Base-by-base conservation (phyloP, 148 eudicot species). In the Agrostemma githago region DNA sequence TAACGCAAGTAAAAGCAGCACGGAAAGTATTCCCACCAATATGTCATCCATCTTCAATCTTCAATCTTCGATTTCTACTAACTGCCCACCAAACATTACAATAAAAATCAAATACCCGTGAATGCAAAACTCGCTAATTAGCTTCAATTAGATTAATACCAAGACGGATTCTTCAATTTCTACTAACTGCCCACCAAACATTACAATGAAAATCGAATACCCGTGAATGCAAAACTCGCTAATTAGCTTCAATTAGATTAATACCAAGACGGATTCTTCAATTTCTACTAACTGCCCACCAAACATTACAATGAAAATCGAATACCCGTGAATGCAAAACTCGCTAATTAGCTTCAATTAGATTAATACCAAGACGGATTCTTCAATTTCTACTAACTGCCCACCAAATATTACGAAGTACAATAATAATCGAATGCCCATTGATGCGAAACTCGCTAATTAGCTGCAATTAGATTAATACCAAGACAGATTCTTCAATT, bases 11-110 rank as follows among this genome's bases (percentile, higher is more conserved):
- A 90, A 26, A 34, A 94, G 86, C 53, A 94, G 76, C 88, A 88
- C 85, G 19, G 95, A 88, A 38, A 92, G 80, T 43, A 92, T 61
- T 48, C 85, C 97, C 72, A 85, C 96, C 11, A 90, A 38, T 7
- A 86, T 77, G 76, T 87, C 98, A 74, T 95, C 98, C 98, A 95
- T 95, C 63, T n/a, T n/a, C n/a, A n/a, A n/a, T n/a, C n/a, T n/a
- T n/a, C n/a, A n/a, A n/a, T n/a, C n/a, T 77, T 83, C 70, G 38
- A 66, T 70, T 56, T 82, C 70, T 42, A 68, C 38, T 3, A 51
- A 76, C 82, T 82, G 79, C 77, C 66, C 74, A 74, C 63, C 54
- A 71, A 66, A 70, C 40, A 63, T 78, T 64, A 65, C 4, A 34
- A 77, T 61, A 15, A 19, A n/a, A 17, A 66, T 41, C n/a, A 74